phyloP scores from a whole-genome alignment of 1,139 yeast genomes.

The Yamadazyma blattariae region DNA sequence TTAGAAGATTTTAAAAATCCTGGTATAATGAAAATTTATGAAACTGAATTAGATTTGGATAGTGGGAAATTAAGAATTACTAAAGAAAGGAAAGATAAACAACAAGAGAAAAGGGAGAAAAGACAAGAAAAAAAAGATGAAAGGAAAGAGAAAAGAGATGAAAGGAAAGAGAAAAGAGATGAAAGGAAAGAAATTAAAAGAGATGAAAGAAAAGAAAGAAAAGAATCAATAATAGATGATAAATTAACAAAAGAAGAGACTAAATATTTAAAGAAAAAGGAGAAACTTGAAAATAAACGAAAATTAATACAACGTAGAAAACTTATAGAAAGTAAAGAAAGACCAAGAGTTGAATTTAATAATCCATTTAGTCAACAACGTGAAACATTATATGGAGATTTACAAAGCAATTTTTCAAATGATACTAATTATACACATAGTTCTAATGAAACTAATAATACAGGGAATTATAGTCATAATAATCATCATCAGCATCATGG shows the following conservation, averaged over 20 bases:
- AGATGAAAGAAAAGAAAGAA: slow-evolving; percentile 11
- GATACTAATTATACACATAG: neutral
- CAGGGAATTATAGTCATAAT: too few relatives aligned
- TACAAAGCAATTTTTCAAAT: neutral
- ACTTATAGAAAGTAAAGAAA: slow-evolving; percentile 11
- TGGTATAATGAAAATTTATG: slow-evolving; percentile 16
- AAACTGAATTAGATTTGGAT: slow-evolving; percentile 15
- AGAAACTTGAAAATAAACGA: slow-evolving; percentile 9
- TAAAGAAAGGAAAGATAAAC: slow-evolving; percentile 8
- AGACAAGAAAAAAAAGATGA: slow-evolving; percentile 12
- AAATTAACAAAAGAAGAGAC: slow-evolving; percentile 1
- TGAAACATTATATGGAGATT: slow-evolving; percentile 3
- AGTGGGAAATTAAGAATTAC: slow-evolving; percentile 15
- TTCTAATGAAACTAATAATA: neutral
- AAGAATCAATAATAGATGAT: slow-evolving; percentile 1
- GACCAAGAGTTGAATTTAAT: slow-evolving; percentile 9
- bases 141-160: slow-evolving; percentile 5
- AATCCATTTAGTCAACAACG: slow-evolving; percentile 13
- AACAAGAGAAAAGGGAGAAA: slow-evolving; percentile 9
- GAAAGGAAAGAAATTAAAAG: slow-evolving; percentile 11
- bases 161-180: slow-evolving; percentile 4
- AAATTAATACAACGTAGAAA: slow-evolving; percentile 7
- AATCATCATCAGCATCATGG: too few relatives aligned
- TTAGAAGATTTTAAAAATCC: slow-evolving; percentile 19
- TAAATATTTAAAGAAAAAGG: slow-evolving; percentile 2